phyloP scores from a whole-genome alignment of 2,329 filamentous ascomycete species.

The Zymoseptoria passerinii region DNA sequence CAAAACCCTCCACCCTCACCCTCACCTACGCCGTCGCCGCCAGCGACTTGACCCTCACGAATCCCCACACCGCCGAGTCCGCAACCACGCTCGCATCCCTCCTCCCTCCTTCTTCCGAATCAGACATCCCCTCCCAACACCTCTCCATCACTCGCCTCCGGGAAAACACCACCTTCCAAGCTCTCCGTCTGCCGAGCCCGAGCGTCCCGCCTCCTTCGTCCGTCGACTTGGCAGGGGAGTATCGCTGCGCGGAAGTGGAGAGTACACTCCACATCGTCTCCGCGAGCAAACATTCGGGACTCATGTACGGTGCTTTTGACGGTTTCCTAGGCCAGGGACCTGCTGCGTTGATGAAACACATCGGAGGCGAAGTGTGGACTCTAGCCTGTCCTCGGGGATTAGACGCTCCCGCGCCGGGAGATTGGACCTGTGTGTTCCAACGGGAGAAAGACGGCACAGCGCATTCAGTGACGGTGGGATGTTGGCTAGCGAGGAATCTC shows the following conservation, averaged over 20 bases:
- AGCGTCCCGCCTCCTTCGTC: neutral
- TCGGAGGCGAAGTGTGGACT: constrained; percentile 35
- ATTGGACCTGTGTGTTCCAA: constrained; percentile 37
- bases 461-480: constrained; percentile 30
- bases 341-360: constrained; percentile 30
- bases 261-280: constrained; percentile 32
- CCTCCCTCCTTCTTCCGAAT: constrained; percentile 25
- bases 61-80: constrained; percentile 16
- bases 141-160: constrained; percentile 13
- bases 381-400: constrained; percentile 34
- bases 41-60: constrained; percentile 5
- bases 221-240: constrained; percentile 24
- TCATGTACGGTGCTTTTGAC: constrained; percentile 38
- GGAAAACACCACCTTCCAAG: constrained; percentile 16
- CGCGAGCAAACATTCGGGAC: constrained; percentile 17
- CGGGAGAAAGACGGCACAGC: constrained; percentile 17
- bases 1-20: constrained; percentile 15
- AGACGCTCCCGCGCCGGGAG: constrained; percentile 36
- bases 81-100: constrained; percentile 23
- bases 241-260: constrained; percentile 31
- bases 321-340: constrained; percentile 37
- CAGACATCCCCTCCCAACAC: neutral
- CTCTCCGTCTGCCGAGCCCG: constrained; percentile 2
- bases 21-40: constrained; percentile 5
- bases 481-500: constrained; percentile 34